Base-by-base conservation (phyloP, 2,329 filamentous ascomycete species). In the Neofusicoccum laricinum region DNA sequence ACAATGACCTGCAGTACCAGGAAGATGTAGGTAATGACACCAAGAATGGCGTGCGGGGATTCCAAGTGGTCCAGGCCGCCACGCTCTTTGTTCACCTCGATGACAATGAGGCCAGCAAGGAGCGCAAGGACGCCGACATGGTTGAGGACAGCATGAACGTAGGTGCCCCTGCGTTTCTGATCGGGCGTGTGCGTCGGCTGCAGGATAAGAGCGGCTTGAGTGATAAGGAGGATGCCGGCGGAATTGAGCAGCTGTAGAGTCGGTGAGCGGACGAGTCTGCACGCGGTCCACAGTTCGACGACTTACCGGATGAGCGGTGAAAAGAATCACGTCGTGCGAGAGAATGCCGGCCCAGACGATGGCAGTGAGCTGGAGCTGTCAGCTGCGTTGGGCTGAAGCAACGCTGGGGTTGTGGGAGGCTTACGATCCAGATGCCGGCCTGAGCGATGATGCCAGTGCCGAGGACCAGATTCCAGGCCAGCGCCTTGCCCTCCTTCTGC, bases 261-360 rank as follows among this genome's bases (percentile, higher is more conserved):
- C 38, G 43, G 32, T 63, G 25, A 63, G 49, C 40, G n/a, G 4
- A 11, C 5, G 38, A 50, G 66, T 71, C 36, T 6, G 19, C n/a
- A 46, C 64, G 51, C 41, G 62, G 38, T 46, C 57, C 53, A 40
- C 7, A 34, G 49, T 21, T 2, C 4, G 61, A 58, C 38, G 81
- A 83, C 78, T 85, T 73, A 97, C 88, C 7, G 94, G 94, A 77
- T 98, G 94, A 8, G 89, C 87, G 17, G 92, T 93, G 84, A 98
- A 97, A 70, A 97, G 87, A 43, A 91, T 90, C 67, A 96, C 74
- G 34, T 88, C 76, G 49, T 84, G 82, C 46, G 87, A 85, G 73
- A 97, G 86, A 68, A 97, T 85, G 64, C 85, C 85, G 50, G 86
- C 86, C 92, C 92, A 97, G 68, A 96, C 83, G 64, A 94, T 86